Base-by-base conservation (phyloP, 495 filamentous ascomycete species). In the Xylaria bambusicola region DNA sequence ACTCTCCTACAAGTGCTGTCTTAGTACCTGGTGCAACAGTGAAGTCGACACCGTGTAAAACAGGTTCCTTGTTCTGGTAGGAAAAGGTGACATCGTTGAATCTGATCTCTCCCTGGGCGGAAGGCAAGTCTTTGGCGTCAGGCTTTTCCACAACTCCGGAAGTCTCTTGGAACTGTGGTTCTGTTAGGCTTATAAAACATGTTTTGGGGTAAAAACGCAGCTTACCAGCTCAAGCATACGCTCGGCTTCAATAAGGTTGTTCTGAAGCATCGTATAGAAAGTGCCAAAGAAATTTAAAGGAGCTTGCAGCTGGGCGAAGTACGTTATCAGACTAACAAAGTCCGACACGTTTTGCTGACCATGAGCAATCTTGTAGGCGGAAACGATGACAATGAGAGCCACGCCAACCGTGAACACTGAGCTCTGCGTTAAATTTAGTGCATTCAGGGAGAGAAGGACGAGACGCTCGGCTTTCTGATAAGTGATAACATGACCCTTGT, bases 241-340 rank as follows among this genome's bases (percentile, higher is more conserved):
- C 73, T 94, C 90, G 2, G 88, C 88, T 67, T 91, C 92, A 67
- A 94, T 93, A 82, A 94, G 82, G 29, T 88, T 86, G n/a, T 86
- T 89, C 66, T 93, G 90, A 45, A 93, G 91, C 66, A 87, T 88
- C 24, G 91, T 81, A 68, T 93, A 94, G 73, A 93, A 93, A 0
- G 90, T 90, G 24, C 91, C 91, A 71, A 94, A 92, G 77, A 91
- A 94, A 66, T 93, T 93, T 61, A 94, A 74, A 8, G 90, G 90
- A 7, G 82, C 83, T 71, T 92, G 88, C 35, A 94, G 78, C 67
- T 94, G 91, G 23, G 84, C 85, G 81, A 93, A 89, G 73, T 93
- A 94, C 10, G 86, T 86, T 51, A 94, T 73, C 48, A 93, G 74
- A 2, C 76, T 71, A 4, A 91, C 88, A 67, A 93, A 93, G 50